These are phyloP conservation scores for Phytophthora chlamydospora DNA, from an alignment of 352 stramenopile species.

Conservation along the genomic window DNA sequence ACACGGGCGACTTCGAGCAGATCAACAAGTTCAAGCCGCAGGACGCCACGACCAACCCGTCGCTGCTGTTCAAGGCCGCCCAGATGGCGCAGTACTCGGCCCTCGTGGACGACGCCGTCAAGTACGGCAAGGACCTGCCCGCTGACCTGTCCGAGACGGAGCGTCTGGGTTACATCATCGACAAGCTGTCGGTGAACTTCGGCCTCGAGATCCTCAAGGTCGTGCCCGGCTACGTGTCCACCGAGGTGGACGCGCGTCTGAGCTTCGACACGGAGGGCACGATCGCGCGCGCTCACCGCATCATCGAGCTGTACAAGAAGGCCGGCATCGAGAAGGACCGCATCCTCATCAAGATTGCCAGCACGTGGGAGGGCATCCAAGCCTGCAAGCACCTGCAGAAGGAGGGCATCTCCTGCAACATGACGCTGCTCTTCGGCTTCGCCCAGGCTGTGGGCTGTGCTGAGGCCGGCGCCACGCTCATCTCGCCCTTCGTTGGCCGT, in stretches of 20 bases:
- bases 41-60: slow-evolving; percentile 99
- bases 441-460: slow-evolving; percentile 95
- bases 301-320: slow-evolving; percentile 98
- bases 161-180: slow-evolving; percentile 93
- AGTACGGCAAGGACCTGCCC: slow-evolving; percentile 88
- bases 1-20: slow-evolving; percentile 96
- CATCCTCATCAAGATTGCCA: slow-evolving; percentile 99
- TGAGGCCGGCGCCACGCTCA: slow-evolving; percentile 96
- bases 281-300: slow-evolving; percentile 92
- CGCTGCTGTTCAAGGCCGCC: slow-evolving; percentile 98
- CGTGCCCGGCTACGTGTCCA: slow-evolving; percentile 98
- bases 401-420: slow-evolving; percentile 98
- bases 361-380: slow-evolving; percentile 98
- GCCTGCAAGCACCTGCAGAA: slow-evolving; percentile 95
- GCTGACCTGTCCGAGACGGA: slow-evolving; percentile 77
- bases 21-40: slow-evolving; percentile 94
- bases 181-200: slow-evolving; percentile 99
- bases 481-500: slow-evolving; percentile 95
- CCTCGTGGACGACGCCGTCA: slow-evolving; percentile 96
- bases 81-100: slow-evolving; percentile 95
- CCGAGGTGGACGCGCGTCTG: slow-evolving; percentile 97
- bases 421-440: slow-evolving; percentile 99
- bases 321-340: slow-evolving; percentile 94
- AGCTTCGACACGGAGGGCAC: slow-evolving; percentile 96
- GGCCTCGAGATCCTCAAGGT: slow-evolving; percentile 96